These are phyloP conservation scores for Luvunga scandens DNA, from an alignment of 345 rosid genomes.

Conservation along the genomic window DNA sequence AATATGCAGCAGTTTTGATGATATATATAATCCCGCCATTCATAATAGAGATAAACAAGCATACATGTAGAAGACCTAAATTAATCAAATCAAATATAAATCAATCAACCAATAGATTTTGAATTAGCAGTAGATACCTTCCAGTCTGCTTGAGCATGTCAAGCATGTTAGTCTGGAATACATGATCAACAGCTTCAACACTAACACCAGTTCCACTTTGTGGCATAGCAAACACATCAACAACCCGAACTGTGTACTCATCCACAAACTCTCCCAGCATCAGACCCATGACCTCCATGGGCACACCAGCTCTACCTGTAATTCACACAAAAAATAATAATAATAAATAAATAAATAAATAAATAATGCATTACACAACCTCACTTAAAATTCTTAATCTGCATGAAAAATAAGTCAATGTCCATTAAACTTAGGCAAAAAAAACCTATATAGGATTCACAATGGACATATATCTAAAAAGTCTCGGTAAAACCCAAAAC, in stretches of 20 bases:
- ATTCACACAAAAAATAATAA: constrained; percentile 2
- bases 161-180: constrained; percentile 96
- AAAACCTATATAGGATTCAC: neutral
- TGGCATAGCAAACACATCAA: constrained; percentile 99
- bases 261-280: constrained; percentile 99
- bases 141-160: constrained; percentile 99
- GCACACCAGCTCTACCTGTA: constrained; percentile 97
- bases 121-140: constrained; percentile 40
- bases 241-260: constrained; percentile 94
- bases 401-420: neutral
- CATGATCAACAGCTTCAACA: constrained; percentile 99
- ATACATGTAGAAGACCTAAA: neutral
- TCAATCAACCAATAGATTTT: neutral
- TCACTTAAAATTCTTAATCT: neutral
- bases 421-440: neutral
- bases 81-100: neutral
- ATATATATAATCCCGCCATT: neutral
- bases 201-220: constrained; percentile 99
- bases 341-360: neutral
- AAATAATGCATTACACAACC: constrained; percentile 1
- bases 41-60: neutral
- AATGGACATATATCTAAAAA: neutral
- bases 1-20: neutral
- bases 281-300: constrained; percentile 99
- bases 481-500: neutral